Percentiles rank a stretch among this genome's conserved stretches.
Evolutionary conservation across 805 yeast species (phyloP).

Genomic region (Zygosaccharomyces bailii): DNA sequence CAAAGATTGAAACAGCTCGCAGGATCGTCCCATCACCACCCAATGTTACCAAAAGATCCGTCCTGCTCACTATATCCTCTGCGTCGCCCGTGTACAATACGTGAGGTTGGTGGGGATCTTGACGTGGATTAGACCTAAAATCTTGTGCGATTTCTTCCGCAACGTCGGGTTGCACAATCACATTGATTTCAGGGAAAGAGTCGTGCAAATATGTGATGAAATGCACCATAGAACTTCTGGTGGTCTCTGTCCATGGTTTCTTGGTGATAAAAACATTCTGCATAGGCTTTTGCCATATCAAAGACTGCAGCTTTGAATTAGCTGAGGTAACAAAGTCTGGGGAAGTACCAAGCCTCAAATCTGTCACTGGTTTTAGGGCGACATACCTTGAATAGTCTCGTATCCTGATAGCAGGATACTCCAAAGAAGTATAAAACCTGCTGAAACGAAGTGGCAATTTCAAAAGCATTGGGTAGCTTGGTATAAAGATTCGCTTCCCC

Average conservation of each 20-base stretch:
- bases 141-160: conserved; percentile 58
- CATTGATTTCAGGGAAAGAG: conserved; percentile 66
- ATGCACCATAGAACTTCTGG: conserved; percentile 59
- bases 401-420: conserved; percentile 17
- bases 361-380: conserved; percentile 32
- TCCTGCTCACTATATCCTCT: conserved; percentile 55
- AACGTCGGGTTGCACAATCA: conserved; percentile 72
- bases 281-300: conserved; percentile 71
- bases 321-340: conserved; percentile 56
- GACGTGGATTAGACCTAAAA: conserved; percentile 24
- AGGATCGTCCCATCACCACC: conserved; percentile 98
- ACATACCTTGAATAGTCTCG: conserved; percentile 28
- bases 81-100: conserved; percentile 56
- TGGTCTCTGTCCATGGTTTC: conserved; percentile 73
- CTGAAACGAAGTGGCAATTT: conserved; percentile 5
- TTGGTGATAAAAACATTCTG: conserved; percentile 76
- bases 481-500: not conserved
- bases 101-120: conserved; percentile 36
- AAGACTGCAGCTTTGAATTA: conserved; percentile 56
- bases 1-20: conserved; percentile 76
- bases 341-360: conserved; percentile 31
- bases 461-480: not conserved
- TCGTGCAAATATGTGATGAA: conserved; percentile 60
- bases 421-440: conserved; percentile 15
- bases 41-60: conserved; percentile 78